Conservation (phyloP, 208 protist species). For the Strigomonas galati region DNA sequence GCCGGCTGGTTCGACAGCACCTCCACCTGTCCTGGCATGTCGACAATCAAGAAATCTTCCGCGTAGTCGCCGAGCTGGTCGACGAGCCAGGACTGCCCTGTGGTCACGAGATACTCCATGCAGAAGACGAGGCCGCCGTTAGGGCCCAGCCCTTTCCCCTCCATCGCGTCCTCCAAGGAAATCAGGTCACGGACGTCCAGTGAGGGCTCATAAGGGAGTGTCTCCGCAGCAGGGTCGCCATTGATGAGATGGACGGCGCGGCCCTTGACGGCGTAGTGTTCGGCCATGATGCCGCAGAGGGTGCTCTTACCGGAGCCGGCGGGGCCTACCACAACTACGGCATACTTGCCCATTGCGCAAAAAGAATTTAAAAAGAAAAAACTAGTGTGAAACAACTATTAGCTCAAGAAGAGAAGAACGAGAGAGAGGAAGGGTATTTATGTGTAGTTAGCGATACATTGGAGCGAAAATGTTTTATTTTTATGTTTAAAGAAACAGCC, state of each 20-base stretch:
- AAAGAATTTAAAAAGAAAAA: constrained; percentile 5
- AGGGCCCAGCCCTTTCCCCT: constrained; percentile 93
- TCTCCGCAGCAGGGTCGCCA: constrained; percentile 98
- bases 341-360: constrained; percentile 83
- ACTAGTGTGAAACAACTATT: not conserved
- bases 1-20: constrained; percentile 96
- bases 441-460: no score
- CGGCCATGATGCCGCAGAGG: constrained; percentile 71
- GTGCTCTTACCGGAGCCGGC: constrained; percentile 93
- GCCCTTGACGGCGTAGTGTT: constrained; percentile 83
- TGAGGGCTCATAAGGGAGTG: constrained; percentile 81
- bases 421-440: not conserved
- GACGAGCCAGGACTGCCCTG: constrained; percentile 92
- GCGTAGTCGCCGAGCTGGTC: constrained; percentile 92
- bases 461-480: not conserved
- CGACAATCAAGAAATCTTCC: constrained; percentile 98
- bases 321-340: constrained; percentile 87
- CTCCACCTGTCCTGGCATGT: constrained; percentile 99
- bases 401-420: not conserved
- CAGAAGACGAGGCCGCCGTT: constrained; percentile 99
- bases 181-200: constrained; percentile 96
- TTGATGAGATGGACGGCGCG: constrained; percentile 96
- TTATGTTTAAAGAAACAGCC: not conserved
- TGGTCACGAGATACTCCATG: constrained; percentile 97
- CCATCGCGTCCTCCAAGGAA: constrained; percentile 91